Evolutionary conservation across 108 stramenopile genomes (phyloP), one percentile per base, ranked within the genome.

Genomic region (Thalassiosira profunda): DNA sequence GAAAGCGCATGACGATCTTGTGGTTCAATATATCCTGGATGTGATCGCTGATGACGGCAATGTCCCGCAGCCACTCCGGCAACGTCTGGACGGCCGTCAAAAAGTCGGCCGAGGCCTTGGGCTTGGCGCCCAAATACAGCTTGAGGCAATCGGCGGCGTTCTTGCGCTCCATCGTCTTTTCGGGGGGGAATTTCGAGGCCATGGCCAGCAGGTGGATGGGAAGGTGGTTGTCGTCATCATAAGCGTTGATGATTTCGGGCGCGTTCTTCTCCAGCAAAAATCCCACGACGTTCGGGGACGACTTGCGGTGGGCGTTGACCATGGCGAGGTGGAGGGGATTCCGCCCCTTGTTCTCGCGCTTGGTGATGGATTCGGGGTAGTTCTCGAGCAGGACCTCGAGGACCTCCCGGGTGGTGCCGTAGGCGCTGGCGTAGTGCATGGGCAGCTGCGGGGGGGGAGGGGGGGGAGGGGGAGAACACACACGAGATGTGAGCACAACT

Each of bases 281-380:
- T 12, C 68, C 52, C 15, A 91, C 78, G 12, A 90, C 88, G 2
- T 71, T 79, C 5, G 93, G 90, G 51, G 80, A 84, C 3, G 88
- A 81, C 44, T 84, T 83, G 5, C 88, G 84, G 28, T 91, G 88
- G 11, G 90, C 88, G 70, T 94, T 94, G 40, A 89, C 93, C 90
- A 94, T 91, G 61, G 88, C 89, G 59, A 91, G 82, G 57, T 94
- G 93, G 59, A 94, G 71, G 2, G 93, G 87, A 29, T 87, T 91
- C 25, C 88, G 70, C 8, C 93, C 93, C 30, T 90, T 87, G 54
- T 85, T 79, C 47, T 94, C 90, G 21, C 54, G 59, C 18, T 85
- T 84, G 20, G 72, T 60, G 8, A 89, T 65, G 44, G 72, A 69
- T 12, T 86, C 84, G 6, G 93, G 88, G 55, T 86, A 90, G 1